Base-by-base conservation (phyloP, 2,329 filamentous ascomycete genomes). In the Ophiosphaerella herpotricha region DNA sequence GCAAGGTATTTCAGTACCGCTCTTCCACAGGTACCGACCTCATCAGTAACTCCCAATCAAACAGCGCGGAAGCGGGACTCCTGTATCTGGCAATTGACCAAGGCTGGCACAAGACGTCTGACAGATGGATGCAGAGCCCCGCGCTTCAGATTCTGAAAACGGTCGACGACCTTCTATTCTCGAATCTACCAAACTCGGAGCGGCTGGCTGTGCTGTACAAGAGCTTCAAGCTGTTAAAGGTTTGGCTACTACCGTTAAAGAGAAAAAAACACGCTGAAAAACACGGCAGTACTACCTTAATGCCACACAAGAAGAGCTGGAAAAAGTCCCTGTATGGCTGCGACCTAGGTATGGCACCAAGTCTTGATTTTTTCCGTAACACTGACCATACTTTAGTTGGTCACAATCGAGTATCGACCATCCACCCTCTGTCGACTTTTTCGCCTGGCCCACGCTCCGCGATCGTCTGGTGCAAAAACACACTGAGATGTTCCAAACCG, bases 211-310 rank as follows among this genome's bases (percentile, higher is more conserved):
- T 54, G 9, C 54, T 61, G 24, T 71, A 70, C 49, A 70, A 70
- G 55, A 70, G 65, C 50, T 65, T 66, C 52, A 70, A 71, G 34
- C 52, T 69, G 42, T 55, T 69, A n/a, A 69, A 65, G 62, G 66
- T 67, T n/a, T 31, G 50, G 39, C 12, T 26, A 21, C 5, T 12
- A 3, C 13, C 16, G 4, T 8, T 8, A 1, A n/a, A 14, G 4
- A 23, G 31, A 39, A 21, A 42, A 26, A 7, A 7, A 21, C 4
- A 46, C 32, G 34, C 47, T 54, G 16, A 58, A 6, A 24, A 29
- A n/a, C 31, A 0, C 0, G 9, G 13, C 16, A 71, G 66, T 70
- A 70, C 41, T 70, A 70, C 50, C 60, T 68, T 46, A 63, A 70
- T 37, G 53, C 58, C 7, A 67, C 55, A 5, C 57, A 63, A 41